Conservation (phyloP, 257 asterid genomes). For the Solanum pennellii region DNA sequence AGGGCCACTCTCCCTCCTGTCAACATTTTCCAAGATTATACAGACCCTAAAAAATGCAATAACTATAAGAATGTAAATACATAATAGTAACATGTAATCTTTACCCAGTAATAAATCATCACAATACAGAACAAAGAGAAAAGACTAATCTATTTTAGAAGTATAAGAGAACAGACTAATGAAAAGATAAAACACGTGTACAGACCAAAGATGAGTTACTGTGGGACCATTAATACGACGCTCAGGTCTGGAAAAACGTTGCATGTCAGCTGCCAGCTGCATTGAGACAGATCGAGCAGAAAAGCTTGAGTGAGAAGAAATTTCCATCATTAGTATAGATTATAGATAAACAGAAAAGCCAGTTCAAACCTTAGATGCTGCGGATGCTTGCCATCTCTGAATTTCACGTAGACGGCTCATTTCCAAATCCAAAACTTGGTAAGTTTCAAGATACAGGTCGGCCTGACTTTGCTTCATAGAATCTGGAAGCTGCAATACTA, state of each 20-base stretch:
- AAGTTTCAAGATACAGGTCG: slow-evolving; percentile 87
- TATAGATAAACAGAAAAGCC: neutral
- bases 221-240: slow-evolving; percentile 97
- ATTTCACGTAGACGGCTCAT: slow-evolving; percentile 98
- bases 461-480: slow-evolving; percentile 97
- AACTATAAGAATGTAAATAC: neutral
- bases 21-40: neutral
- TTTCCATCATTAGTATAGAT: slow-evolving; percentile 7
- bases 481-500: slow-evolving; percentile 80
- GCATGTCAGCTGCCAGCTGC: slow-evolving; percentile 99
- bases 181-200: neutral
- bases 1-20: neutral
- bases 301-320: slow-evolving; percentile 1
- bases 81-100: neutral
- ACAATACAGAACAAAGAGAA: neutral
- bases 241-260: slow-evolving; percentile 97
- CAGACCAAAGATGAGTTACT: slow-evolving; percentile 93
- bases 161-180: neutral
- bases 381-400: slow-evolving; percentile 98
- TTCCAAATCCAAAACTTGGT: slow-evolving; percentile 95
- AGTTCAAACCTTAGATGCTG: slow-evolving; percentile 69
- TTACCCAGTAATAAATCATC: neutral
- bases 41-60: neutral
- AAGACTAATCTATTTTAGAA: neutral
- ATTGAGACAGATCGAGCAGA: slow-evolving; percentile 11